Conservation (phyloP, 73 alveolate genomes). For the Loxodes magnus region DNA sequence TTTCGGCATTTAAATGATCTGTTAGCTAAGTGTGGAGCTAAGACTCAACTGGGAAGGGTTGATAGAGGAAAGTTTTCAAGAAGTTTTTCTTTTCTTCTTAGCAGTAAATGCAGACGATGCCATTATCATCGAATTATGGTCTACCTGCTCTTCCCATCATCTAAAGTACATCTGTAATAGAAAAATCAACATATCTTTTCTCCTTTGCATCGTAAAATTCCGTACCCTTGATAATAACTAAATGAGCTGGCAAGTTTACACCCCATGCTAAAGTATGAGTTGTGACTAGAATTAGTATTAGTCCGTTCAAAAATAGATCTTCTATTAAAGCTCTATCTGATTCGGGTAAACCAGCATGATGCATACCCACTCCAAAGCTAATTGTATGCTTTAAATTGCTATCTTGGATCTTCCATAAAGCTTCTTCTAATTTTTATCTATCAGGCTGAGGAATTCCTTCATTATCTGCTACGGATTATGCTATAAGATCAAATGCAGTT, state of each 20-base stretch:
- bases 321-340: slow-evolving; percentile 97
- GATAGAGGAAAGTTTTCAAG: slow-evolving; percentile 91
- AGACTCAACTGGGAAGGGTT: slow-evolving; percentile 99
- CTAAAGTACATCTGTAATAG: slow-evolving; percentile 78
- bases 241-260: slow-evolving; percentile 98
- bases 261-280: slow-evolving; percentile 99
- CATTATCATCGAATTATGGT: slow-evolving; percentile 92
- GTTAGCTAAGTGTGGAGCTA: slow-evolving; percentile 79
- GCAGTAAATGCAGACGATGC: slow-evolving; percentile 85
- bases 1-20: slow-evolving; percentile 99
- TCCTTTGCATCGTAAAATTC: slow-evolving; percentile 97
- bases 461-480: slow-evolving; percentile 44
- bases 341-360: slow-evolving; percentile 99
- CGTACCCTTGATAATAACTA: slow-evolving; percentile 95
- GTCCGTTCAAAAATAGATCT: slow-evolving; percentile 85
- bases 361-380: slow-evolving; percentile 96
- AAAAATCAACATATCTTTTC: slow-evolving; percentile 97
- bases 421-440: slow-evolving; percentile 36
- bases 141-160: slow-evolving; percentile 99
- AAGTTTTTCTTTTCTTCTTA: slow-evolving; percentile 96
- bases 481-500: slow-evolving; percentile 96
- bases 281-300: slow-evolving; percentile 85
- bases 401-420: slow-evolving; percentile 57
- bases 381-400: slow-evolving; percentile 70
- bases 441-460: slow-evolving; percentile 17